Evolutionary conservation across 225 moss, liverwort and hornwort genomes (phyloP), one percentile per base, ranked within the genome.

Genomic region (Lunularia cruciata): DNA sequence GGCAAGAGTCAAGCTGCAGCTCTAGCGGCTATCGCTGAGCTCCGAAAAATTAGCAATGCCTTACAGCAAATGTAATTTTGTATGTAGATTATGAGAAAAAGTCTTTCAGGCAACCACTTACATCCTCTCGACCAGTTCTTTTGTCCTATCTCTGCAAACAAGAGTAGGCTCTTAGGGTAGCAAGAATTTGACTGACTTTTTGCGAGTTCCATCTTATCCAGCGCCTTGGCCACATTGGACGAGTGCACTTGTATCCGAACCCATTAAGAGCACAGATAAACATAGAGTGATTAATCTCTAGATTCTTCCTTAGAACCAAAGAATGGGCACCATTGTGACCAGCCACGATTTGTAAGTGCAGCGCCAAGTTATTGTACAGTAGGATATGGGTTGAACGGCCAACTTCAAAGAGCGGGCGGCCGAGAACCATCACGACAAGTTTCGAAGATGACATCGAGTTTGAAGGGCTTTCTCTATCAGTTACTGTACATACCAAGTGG

Each of bases 11-110:
- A 77, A 45, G 77, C 54, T 55, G 80, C 86, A 58, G 86, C 77
- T 49, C 39, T 80, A 22, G 79, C 79, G 11, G 86, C 86, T 30
- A 72, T 86, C 47, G 77, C 80, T 47, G 86, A 86, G 77, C 83
- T 86, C 28, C 86, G 86, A 51, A 86, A 80, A 73, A 86, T 86
- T 52, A 86, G 86, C 75, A 83, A 51, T 37, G 77, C 80, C 14
- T 75, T 86, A 70, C 83, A 86, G 77, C 86, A 86, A 59, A 77
- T 83, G 79, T 86, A 75, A 80, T 68, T 71, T 74, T 59, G 48
- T 57, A 53, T 76, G 57, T 80, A 63, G 75, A 68, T 43, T 49
- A 61, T 32, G 60, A 67, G 55, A 59, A 28, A 22, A 69, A 54
- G 30, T 60, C 28, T n/a, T 22, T 13, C 27, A 69, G 75, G 58